Evolutionary conservation across 805 yeast species (phyloP).

Genomic region (Pichia thaimueangensis): DNA sequence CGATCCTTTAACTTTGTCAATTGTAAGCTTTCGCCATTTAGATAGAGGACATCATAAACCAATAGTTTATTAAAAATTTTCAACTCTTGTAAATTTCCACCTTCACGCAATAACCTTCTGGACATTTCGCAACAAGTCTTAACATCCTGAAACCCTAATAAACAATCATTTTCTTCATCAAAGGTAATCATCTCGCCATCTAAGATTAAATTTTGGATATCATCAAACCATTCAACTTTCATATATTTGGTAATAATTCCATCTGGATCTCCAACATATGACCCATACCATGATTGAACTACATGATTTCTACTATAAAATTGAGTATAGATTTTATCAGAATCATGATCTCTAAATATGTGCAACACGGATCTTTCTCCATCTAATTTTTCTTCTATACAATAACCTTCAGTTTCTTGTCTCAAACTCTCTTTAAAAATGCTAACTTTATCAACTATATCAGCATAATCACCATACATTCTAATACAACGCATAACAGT

Average conservation of each 20-base stretch:
- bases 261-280: conserved; percentile 13
- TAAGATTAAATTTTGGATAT: conserved; percentile 37
- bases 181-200: conserved; percentile 96
- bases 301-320: conserved; percentile 66
- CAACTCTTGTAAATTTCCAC: conserved; percentile 13
- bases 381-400: conserved; percentile 86
- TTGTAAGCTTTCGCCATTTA: conserved; percentile 62
- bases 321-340: conserved; percentile 50
- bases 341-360: conserved; percentile 39
- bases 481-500: conserved; percentile 71
- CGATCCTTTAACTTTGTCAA: conserved; percentile 49
- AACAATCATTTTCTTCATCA: conserved; percentile 46
- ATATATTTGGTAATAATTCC: conserved; percentile 32
- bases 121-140: conserved; percentile 35
- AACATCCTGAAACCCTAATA: conserved; percentile 74
- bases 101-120: not conserved
- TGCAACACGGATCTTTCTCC: conserved; percentile 88
- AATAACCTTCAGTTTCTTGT: conserved; percentile 33
- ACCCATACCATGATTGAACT: conserved; percentile 49
- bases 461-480: conserved; percentile 42
- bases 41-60: conserved; percentile 65
- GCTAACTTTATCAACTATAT: conserved; percentile 42
- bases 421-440: conserved; percentile 20
- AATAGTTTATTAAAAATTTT: conserved; percentile 46
- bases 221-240: conserved; percentile 23